phyloP scores from a whole-genome alignment of 805 yeast species.

The Ogataea methanolica region DNA sequence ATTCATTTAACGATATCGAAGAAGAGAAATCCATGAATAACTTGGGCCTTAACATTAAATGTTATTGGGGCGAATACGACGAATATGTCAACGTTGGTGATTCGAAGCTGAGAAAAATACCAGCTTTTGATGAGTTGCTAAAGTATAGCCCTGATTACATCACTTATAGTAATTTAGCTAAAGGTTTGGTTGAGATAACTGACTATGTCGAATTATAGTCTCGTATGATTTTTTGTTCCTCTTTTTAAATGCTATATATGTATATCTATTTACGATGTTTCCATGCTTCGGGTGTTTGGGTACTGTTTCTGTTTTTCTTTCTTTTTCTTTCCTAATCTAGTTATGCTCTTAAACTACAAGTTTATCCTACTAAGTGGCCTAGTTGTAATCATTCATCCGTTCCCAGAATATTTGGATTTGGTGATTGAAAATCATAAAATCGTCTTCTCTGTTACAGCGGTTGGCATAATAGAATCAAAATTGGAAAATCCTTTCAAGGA shows the following conservation, averaged over 20 bases:
- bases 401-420: too few relatives aligned
- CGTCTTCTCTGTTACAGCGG: too few relatives aligned
- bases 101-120: conserved; percentile 36
- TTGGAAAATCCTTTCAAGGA: too few relatives aligned
- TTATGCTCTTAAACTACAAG: too few relatives aligned
- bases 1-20: conserved; percentile 20
- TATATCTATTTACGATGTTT: background rate
- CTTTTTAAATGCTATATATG: background rate
- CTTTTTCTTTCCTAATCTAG: too few relatives aligned
- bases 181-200: conserved; percentile 61
- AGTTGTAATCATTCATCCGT: too few relatives aligned
- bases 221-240: background rate
- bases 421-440: too few relatives aligned
- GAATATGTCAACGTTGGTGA: conserved; percentile 38
- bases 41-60: conserved; percentile 56
- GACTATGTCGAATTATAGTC: conserved; percentile 19
- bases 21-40: conserved; percentile 20
- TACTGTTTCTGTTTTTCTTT: too few relatives aligned
- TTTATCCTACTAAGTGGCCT: too few relatives aligned
- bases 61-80: conserved; percentile 78
- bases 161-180: conserved; percentile 58
- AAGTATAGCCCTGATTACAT: conserved; percentile 63
- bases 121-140: conserved; percentile 68
- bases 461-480: too few relatives aligned
- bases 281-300: too few relatives aligned